Evolutionary conservation across 805 yeast genomes (phyloP).

Genomic region (Yarrowia sp.): DNA sequence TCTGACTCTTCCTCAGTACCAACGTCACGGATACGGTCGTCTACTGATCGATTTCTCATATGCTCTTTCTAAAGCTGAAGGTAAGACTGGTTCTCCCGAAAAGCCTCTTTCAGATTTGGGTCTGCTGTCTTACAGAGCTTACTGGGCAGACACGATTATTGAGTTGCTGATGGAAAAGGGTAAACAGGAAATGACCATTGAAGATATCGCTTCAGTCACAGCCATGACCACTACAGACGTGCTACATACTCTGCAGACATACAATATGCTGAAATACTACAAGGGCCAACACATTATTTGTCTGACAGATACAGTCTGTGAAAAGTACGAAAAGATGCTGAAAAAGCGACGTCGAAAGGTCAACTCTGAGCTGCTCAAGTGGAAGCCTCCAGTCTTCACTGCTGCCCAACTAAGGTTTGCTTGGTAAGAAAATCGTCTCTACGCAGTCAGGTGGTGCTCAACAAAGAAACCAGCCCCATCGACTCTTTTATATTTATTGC

Average conservation of each 20-base stretch:
- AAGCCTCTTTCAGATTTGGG: slow-evolving; percentile 96
- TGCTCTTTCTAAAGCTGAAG: slow-evolving; percentile 82
- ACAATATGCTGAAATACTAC: slow-evolving; percentile 85
- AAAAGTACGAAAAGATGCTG: slow-evolving; percentile 66
- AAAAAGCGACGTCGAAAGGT: slow-evolving; percentile 73
- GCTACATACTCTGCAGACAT: slow-evolving; percentile 85
- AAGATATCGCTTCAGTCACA: slow-evolving; percentile 80
- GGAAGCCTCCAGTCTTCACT: slow-evolving; percentile 95
- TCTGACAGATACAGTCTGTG: slow-evolving; percentile 76
- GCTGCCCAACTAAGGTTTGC: slow-evolving; percentile 96
- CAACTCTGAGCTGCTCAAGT: slow-evolving; percentile 66
- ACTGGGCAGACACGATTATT: slow-evolving; percentile 89
- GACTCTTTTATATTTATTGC: background rate
- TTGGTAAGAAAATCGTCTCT: slow-evolving; percentile 51
- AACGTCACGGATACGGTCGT: slow-evolving; percentile 91
- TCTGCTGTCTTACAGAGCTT: slow-evolving; percentile 86
- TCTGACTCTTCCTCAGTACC: slow-evolving; percentile 92
- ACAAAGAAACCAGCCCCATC: slow-evolving; percentile 7
- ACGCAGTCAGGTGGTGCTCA: background rate
- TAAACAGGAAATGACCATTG: slow-evolving; percentile 67
- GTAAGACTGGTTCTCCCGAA: slow-evolving; percentile 94
- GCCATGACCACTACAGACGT: slow-evolving; percentile 97
- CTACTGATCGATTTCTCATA: slow-evolving; percentile 90
- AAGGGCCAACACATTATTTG: slow-evolving; percentile 93
- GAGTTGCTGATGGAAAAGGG: slow-evolving; percentile 69